Evolutionary conservation across 176 grass and related monocot species (phyloP).

Genomic region (Eragrostis nindensis): DNA sequence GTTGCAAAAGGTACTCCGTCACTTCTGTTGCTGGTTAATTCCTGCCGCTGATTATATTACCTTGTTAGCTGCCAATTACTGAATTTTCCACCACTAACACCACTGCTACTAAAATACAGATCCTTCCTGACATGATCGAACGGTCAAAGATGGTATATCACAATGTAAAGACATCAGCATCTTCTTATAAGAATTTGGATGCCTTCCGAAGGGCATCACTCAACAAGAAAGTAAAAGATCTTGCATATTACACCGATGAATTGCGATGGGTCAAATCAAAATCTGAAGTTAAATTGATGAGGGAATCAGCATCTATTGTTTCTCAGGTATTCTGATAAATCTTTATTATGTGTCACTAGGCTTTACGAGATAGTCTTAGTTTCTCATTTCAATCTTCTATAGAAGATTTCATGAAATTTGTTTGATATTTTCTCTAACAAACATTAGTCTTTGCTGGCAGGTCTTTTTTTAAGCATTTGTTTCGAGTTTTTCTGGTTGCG

Average conservation of each 20-base stretch:
- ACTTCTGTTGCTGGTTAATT: slow-evolving; percentile 13
- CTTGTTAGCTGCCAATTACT: slow-evolving; percentile 28
- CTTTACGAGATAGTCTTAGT: background rate
- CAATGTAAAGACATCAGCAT: slow-evolving; percentile 66
- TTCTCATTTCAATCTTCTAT: slow-evolving; percentile 23
- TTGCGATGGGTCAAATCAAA: slow-evolving; percentile 87
- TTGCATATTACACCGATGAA: slow-evolving; percentile 72
- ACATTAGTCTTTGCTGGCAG: background rate
- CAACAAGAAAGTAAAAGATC: slow-evolving; percentile 72
- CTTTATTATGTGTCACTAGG: slow-evolving; percentile 3
- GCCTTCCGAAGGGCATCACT: slow-evolving; percentile 67
- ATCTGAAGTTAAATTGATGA: slow-evolving; percentile 83
- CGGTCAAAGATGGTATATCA: slow-evolving; percentile 74
- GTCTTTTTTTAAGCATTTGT: background rate
- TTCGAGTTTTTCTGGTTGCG: background rate
- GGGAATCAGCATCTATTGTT: slow-evolving; percentile 87
- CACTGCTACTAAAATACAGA: slow-evolving; percentile 48
- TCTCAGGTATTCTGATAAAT: slow-evolving; percentile 67
- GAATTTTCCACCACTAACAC: slow-evolving; percentile 26
- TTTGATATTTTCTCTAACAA: slow-evolving; percentile 24
- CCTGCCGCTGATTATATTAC: background rate
- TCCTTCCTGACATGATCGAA: slow-evolving; percentile 78
- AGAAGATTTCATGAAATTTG: slow-evolving; percentile 3
- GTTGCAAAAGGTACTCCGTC: slow-evolving; percentile 57
- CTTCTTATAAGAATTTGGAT: slow-evolving; percentile 75